A percentile compares a stretch with the other conserved stretches of the same genome.
Conservation (phyloP, 257 asterid genomes). For the Solanum tarapatanum region DNA sequence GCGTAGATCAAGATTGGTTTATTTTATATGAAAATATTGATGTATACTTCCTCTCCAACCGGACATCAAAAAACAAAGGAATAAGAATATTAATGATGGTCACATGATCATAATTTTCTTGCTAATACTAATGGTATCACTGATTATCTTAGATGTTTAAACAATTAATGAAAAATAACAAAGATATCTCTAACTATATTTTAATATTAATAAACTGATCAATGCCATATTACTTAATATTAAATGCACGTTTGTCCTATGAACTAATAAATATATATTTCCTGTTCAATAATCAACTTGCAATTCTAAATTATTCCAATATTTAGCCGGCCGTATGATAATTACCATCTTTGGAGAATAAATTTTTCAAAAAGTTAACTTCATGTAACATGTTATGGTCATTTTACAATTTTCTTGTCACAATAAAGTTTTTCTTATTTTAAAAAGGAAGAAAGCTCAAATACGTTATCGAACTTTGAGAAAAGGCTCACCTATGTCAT, state of each 20-base stretch:
- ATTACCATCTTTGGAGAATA: background rate
- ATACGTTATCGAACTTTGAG: background rate
- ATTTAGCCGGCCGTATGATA: background rate
- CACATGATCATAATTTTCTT: background rate
- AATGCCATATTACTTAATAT: background rate
- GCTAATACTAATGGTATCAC: background rate
- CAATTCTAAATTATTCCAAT: background rate
- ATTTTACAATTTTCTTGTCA: background rate
- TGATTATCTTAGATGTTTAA: background rate
- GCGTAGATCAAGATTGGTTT: background rate
- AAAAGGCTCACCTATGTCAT: background rate
- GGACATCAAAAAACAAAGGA: background rate
- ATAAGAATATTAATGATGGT: background rate
- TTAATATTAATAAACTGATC: background rate
- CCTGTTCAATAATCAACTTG: background rate
- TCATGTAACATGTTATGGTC: background rate
- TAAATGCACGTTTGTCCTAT: background rate
- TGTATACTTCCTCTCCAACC: background rate
- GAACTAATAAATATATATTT: background rate
- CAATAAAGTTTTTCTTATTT: background rate
- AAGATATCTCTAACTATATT: background rate
- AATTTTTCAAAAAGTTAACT: background rate
- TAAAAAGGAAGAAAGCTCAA: background rate
- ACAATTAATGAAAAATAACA: background rate
- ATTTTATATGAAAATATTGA: background rate